Conservation (phyloP, 2,329 filamentous ascomycete species). For the Ascochyta viciae-villosae region DNA sequence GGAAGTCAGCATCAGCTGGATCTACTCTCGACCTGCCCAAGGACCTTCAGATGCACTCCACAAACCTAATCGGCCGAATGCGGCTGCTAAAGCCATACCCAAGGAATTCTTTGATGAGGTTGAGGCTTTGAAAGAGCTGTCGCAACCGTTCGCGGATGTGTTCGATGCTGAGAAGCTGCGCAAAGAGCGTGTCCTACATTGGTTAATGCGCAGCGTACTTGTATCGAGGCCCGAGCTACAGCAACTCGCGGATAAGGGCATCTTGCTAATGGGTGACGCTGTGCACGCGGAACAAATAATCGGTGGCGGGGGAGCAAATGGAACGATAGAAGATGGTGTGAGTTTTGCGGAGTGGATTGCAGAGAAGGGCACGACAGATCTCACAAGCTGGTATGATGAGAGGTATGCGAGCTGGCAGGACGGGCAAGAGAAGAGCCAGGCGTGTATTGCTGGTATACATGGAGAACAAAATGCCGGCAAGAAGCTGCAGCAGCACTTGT, state of each 20-base stretch:
- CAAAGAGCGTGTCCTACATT: conserved; percentile 48
- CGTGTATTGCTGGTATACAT: conserved; percentile 11
- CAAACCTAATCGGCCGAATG: conserved; percentile 40
- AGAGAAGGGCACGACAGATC: conserved; percentile 1
- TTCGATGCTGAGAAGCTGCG: conserved; percentile 43
- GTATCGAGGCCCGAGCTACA: conserved; percentile 29
- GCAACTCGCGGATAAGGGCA: conserved; percentile 10
- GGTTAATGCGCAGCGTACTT: conserved; percentile 51
- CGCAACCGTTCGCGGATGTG: conserved; percentile 40
- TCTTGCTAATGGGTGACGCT: conserved; percentile 47
- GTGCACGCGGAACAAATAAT: conserved; percentile 51
- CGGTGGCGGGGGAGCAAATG: conserved; percentile 51
- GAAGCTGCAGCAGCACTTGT: neutral
- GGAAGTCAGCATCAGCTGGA: conserved; percentile 48
- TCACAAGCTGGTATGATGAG: conserved; percentile 6
- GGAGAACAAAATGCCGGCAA: neutral
- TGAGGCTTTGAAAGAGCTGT: conserved; percentile 27
- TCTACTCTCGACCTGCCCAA: conserved; percentile 47
- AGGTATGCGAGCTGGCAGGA: conserved; percentile 7
- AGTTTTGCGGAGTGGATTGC: conserved; percentile 36
- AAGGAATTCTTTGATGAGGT: conserved; percentile 48
- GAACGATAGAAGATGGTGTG: conserved; percentile 49
- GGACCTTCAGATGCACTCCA: conserved; percentile 41
- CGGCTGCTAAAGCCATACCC: conserved; percentile 45
- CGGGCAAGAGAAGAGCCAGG: conserved; percentile 5